A percentile compares a stretch with the other conserved stretches of the same genome.
phyloP scores from a whole-genome alignment of 805 yeast species.

The Kluyveromyces dobzhanskii region DNA sequence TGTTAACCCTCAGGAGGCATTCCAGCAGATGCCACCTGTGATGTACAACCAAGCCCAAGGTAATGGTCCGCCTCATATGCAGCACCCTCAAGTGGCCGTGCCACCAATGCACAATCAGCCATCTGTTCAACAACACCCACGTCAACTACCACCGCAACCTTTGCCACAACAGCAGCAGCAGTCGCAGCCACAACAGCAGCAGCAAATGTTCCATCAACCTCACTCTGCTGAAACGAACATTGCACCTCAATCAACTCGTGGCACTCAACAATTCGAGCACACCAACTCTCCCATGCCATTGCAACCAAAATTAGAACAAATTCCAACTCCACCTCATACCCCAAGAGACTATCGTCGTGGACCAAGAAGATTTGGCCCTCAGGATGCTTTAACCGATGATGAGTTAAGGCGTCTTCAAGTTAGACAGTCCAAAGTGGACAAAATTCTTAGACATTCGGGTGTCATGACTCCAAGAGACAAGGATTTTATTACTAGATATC shows the following conservation, averaged over 20 bases:
- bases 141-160: conserved; percentile 6
- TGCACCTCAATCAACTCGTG: not conserved
- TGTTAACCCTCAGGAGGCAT: conserved; percentile 3
- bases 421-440: conserved; percentile 67
- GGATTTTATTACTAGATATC: conserved; percentile 90
- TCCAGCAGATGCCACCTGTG: conserved; percentile 7
- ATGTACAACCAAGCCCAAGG: conserved; percentile 1
- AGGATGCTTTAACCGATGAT: conserved; percentile 51
- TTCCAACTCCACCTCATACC: conserved; percentile 6
- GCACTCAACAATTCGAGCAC: not conserved
- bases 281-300: not conserved
- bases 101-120: conserved; percentile 10
- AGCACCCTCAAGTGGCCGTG: conserved; percentile 4
- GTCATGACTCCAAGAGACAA: conserved; percentile 96
- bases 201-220: conserved; percentile 23
- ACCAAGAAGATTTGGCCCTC: conserved; percentile 18
- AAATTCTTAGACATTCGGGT: conserved; percentile 77
- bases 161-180: conserved; percentile 20
- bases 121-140: conserved; percentile 20
- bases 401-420: conserved; percentile 58
- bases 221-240: not conserved
- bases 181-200: conserved; percentile 18
- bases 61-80: conserved; percentile 1
- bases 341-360: conserved; percentile 10
- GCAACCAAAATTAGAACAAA: conserved; percentile 1